Percentiles rank a stretch among this genome's conserved stretches.
Conservation (phyloP, 2,329 filamentous ascomycete species). For the Byssoonygena ceratinophila region DNA sequence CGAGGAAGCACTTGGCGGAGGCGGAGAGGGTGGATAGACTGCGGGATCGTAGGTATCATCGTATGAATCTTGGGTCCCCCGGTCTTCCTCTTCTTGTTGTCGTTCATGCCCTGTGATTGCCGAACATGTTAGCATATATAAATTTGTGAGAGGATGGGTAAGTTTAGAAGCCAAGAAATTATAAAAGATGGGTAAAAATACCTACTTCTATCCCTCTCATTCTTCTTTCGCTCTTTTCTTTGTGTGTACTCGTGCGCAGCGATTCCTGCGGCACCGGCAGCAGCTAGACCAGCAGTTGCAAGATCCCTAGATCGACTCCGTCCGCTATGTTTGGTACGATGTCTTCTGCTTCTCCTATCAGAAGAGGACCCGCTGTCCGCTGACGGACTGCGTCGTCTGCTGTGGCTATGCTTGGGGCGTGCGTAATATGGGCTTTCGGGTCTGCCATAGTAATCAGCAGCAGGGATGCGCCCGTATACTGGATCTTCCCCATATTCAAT, state of each 20-base stretch:
- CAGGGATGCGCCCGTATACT: slow-evolving; percentile 46
- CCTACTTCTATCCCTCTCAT: slow-evolving; percentile 43
- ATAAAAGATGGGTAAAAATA: slow-evolving; percentile 18
- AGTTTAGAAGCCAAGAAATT: not conserved
- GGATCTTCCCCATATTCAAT: slow-evolving; percentile 57
- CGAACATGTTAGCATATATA: slow-evolving; percentile 1
- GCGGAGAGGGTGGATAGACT: slow-evolving; percentile 32
- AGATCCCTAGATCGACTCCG: slow-evolving; percentile 36
- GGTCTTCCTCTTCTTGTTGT: slow-evolving; percentile 31
- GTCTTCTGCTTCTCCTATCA: slow-evolving; percentile 26
- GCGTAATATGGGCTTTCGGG: slow-evolving; percentile 23
- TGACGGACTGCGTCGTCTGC: slow-evolving; percentile 40
- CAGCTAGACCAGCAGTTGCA: slow-evolving; percentile 47
- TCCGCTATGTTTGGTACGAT: slow-evolving; percentile 25
- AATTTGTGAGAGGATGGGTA: not conserved
- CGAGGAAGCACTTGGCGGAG: slow-evolving; percentile 20
- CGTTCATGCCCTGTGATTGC: slow-evolving; percentile 24
- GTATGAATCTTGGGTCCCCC: slow-evolving; percentile 19
- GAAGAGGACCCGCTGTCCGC: slow-evolving; percentile 24
- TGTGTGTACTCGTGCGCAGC: slow-evolving; percentile 49
- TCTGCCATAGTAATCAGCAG: slow-evolving; percentile 39
- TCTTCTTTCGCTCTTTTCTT: slow-evolving; percentile 46
- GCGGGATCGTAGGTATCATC: slow-evolving; percentile 31
- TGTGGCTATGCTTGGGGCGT: slow-evolving; percentile 33
- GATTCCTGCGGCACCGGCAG: slow-evolving; percentile 46